These are phyloP conservation scores for Polytrichum formosum DNA, from an alignment of 225 moss, liverwort and hornwort species.

Conservation along the genomic window DNA sequence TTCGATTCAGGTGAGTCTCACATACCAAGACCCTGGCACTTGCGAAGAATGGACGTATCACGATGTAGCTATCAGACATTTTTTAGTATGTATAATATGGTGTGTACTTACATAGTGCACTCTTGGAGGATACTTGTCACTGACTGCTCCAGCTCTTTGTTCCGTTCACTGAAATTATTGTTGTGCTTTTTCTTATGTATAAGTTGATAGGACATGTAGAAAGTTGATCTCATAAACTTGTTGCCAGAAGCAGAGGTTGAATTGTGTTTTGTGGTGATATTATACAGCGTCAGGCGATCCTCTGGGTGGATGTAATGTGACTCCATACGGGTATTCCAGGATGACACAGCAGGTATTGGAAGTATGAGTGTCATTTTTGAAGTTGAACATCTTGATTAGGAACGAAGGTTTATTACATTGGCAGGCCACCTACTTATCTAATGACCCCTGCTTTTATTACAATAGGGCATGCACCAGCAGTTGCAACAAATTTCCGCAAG, in stretches of 20 bases:
- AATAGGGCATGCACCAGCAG: too few species aligned
- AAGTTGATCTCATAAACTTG: not conserved
- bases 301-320: conserved; percentile 47
- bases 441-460: too few species aligned
- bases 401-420: too few species aligned
- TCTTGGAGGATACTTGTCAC: too few species aligned
- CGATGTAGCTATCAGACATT: not conserved
- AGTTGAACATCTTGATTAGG: not conserved
- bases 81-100: not conserved
- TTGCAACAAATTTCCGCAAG: too few species aligned
- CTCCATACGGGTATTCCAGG: conserved; percentile 41
- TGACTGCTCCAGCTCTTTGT: not conserved
- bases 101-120: not conserved
- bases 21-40: too few species aligned
- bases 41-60: not conserved
- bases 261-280: not conserved
- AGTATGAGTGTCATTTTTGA: not conserved
- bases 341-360: conserved; percentile 38
- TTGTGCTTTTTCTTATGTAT: not conserved
- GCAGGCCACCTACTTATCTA: too few species aligned
- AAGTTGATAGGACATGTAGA: not conserved
- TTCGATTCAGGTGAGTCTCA: conserved; percentile 41
- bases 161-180: not conserved
- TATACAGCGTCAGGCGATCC: conserved; percentile 43
- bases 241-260: not conserved